Base-by-base conservation (phyloP, 2,329 filamentous ascomycete species). In the Metarhizium humberi region DNA sequence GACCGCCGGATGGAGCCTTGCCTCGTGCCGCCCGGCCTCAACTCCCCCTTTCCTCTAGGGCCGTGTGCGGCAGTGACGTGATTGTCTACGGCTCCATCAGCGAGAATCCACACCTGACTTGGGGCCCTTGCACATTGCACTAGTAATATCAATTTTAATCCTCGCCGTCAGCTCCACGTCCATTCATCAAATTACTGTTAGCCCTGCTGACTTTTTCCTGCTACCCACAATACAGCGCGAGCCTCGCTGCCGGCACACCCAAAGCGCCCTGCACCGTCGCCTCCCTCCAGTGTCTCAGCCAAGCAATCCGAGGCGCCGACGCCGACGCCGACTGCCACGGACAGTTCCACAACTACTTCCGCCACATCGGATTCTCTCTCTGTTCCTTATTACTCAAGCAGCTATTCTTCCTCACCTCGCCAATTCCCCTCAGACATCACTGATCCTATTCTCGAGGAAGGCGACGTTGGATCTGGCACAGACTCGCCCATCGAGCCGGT, bases 401-500 rank as follows among this genome's bases (percentile, higher is more conserved):
- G 61, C 57, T 65, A 63, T 58, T 70, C 73, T 45, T 74, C 72
- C 8, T 76, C 76, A 25, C 74, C 76, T 14, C 74, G 72, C 54
- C 75, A 77, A 48, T 75, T 72, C 60, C 71, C 77, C 53, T 73
- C 75, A 60, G 78, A 81, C 53, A 68, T 80, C 10, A 70, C 73
- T 59, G 74, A 71, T 58, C 75, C 79, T 54, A 82, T 84, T 58
- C 73, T 76, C 52, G 69, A 72, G 59, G 80, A 84, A 69, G 76
- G 76, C 66, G 80, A 80, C 69, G 82, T 57, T 38, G 56, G 85
- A 65, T 82, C 80, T 8, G 77, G 79, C 59, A 83, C 78, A 67
- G 81, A 85, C 62, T 77, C 76, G 29, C 72, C 75, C 55, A 78
- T 79, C 69, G 82, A 85, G 60, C 82, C 82, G 48, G 73, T 82